Base-by-base conservation (phyloP, 2,329 filamentous ascomycete genomes). In the Allantophomopsis lycopodina region DNA sequence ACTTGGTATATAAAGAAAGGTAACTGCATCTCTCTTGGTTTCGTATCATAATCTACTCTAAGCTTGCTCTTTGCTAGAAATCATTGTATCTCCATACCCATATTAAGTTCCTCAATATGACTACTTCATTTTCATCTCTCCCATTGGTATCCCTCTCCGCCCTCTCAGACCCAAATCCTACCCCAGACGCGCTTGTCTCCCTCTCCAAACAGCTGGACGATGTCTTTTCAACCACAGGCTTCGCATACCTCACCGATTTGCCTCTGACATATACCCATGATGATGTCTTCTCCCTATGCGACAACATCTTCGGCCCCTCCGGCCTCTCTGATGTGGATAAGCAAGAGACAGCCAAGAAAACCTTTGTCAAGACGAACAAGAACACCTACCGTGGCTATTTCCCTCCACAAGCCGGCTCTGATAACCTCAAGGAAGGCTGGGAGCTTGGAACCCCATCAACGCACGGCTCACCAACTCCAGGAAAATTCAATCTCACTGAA, bases 351-450 rank as follows among this genome's bases (percentile, higher is more conserved):
- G 60, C 63, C 5, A 68, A 65, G 49, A 56, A 54, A 41, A 60
- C 58, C 1, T 67, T 66, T 46, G 46, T 53, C 2, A 51, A 49
- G 16, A 39, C 44, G 4, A 65, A 66, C 44, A 35, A 40, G 7
- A 66, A 66, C 44, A 66, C 63, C 14, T 66, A 66, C 45, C 53
- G 63, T 43, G 57, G 63, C 60, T 58, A 48, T 45, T 66, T 67
- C 37, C 64, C 64, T 5, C 52, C 56, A 0, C 61, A 65, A 45
- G 55, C 56, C 4, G 56, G 57, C 20, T 39, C 42, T 23, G 53
- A 60, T 20, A 66, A 66, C 32, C 48, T 66, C 5, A 66, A 66
- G 46, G 63, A 66, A 46, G 63, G 63, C 1, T 66, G 67, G 42
- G 63, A 66, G 40, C 54, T 66, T 14, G 63, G 64, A 3, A 40